Evolutionary conservation across 345 rosid genomes (phyloP), one percentile per base, ranked within the genome.

Genomic region (Moricandia arvensis): DNA sequence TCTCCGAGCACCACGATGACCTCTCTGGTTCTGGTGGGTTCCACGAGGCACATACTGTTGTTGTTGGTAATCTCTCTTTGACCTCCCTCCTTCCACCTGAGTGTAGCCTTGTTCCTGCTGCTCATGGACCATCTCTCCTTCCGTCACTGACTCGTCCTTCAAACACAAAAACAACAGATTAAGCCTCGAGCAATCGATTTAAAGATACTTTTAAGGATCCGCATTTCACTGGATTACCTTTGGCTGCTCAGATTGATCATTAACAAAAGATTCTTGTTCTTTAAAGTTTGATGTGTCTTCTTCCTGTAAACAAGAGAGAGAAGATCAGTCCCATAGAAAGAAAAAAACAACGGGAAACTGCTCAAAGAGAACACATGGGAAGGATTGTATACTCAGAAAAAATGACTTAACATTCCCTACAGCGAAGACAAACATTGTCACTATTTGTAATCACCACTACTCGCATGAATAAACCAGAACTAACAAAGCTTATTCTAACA

Each of bases 11-110:
- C 53, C 82, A 24, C 91, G 73, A n/a, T 88, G 83, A 68, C 88
- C 87, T 31, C 94, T 83, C 67, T 87, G 87, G 83, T 86, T 88
- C 84, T 83, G 95, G 74, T 83, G 79, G 63, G 80, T 61, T 63
- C 97, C 87, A 30, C 93, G 88, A 12, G 81, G 85, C 49, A n/a
- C 63, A 63, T 80, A 83, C 66, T 86, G 94, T 45, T 38, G 45
- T 38, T 45, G 53, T 27, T 84, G 80, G 53, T 24, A 60, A 29
- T 79, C 74, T 73, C 73, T 66, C 38, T 33, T 68, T 24, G 69
- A 73, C 63, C 78, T 80, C 59, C 85, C 86, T 31, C 58, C 72
- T 29, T 83, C 88, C 7, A 43, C 84, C 43, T 67, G 82, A 53
- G 79, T 63, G 43, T 81, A 82, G 30, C 31, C 81, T 53, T 76